These are phyloP conservation scores for Cystobasidiaceae sp. DNA, from an alignment of 1,284 basidiomycete species.

Conservation along the genomic window DNA sequence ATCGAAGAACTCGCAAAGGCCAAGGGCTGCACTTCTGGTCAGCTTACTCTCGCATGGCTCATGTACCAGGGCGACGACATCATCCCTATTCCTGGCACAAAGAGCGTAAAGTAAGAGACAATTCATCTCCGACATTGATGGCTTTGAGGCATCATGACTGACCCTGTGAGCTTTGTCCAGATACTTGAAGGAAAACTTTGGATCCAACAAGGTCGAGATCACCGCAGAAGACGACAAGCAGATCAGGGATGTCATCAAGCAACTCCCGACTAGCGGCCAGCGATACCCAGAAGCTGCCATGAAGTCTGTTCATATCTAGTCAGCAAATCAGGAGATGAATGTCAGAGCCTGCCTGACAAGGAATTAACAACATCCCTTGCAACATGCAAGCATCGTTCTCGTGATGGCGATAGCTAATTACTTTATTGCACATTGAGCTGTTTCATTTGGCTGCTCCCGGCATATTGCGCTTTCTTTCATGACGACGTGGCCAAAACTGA, in stretches of 20 bases:
- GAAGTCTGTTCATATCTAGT: conserved; percentile 4
- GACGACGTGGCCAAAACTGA: too few relatives aligned
- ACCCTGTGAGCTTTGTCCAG: not conserved
- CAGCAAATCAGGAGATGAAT: not conserved
- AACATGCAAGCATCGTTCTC: too few relatives aligned
- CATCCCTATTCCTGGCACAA: conserved; percentile 46
- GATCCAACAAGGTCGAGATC: conserved; percentile 32
- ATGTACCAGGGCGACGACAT: conserved; percentile 47
- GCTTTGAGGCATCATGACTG: not conserved
- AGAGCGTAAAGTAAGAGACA: conserved; percentile 30
- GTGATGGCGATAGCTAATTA: too few relatives aligned
- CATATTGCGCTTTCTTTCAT: too few relatives aligned
- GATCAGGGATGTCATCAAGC: conserved; percentile 31
- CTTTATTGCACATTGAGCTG: too few relatives aligned
- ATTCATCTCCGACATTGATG: conserved; percentile 3
- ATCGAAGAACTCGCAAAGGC: conserved; percentile 40
- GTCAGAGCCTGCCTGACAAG: too few relatives aligned
- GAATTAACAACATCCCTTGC: too few relatives aligned
- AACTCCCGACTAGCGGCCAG: not conserved
- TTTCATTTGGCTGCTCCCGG: too few relatives aligned
- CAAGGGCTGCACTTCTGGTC: conserved; percentile 46
- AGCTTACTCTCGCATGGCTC: conserved; percentile 51
- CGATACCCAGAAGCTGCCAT: conserved; percentile 4
- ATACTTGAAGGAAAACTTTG: conserved; percentile 18
- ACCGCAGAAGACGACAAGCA: conserved; percentile 35